Base-by-base conservation (phyloP, 306 rosid genomes). In the Prunus mume region DNA sequence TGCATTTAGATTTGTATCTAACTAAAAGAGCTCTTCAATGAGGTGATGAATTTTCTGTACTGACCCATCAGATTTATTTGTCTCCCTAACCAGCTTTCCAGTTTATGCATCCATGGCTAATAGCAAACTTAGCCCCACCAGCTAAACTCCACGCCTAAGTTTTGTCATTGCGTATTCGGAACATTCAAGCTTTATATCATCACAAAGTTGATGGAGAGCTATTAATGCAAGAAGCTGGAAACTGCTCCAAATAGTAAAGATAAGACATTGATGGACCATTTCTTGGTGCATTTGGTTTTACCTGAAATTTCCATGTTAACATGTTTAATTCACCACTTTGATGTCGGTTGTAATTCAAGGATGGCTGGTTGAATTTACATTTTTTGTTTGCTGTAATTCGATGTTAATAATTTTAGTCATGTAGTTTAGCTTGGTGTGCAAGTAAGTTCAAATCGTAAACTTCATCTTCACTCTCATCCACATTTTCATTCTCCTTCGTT, bases 1-100 rank as follows among this genome's bases (percentile, higher is more conserved):
- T 6, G 46, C 74, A 67, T 57, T 65, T 55, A 79, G 62, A 66
- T 14, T 54, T 57, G 74, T 47, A 73, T 73, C 73, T 46, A 63
- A 60, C 68, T 7, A 11, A 56, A 57, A 13, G 25, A 54, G 55
- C 34, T 28, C 73, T 41, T 30, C n/a, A 76, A 20, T 28, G 50
- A 32, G 15, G 51, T 6, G 54, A 43, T 65, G 57, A 73, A 56
- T 14, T 67, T 2, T 47, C 69, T 47, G 17, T 12, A 43, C 69
- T 67, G 30, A 15, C 49, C 69, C 75, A 20, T 17, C 2, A 12
- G 45, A 38, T 65, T 25, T 45, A 60, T 75, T 46, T 57, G 57
- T 73, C 75, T 54, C 71, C 65, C 30, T 15, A 25, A 12, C 52
- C 25, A 51, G 22, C 22, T 63, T 70, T 25, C 7, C 25, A 45